These are phyloP conservation scores for Kwoniella sp. DNA, from an alignment of 768 basidiomycete species.

Conservation along the genomic window DNA sequence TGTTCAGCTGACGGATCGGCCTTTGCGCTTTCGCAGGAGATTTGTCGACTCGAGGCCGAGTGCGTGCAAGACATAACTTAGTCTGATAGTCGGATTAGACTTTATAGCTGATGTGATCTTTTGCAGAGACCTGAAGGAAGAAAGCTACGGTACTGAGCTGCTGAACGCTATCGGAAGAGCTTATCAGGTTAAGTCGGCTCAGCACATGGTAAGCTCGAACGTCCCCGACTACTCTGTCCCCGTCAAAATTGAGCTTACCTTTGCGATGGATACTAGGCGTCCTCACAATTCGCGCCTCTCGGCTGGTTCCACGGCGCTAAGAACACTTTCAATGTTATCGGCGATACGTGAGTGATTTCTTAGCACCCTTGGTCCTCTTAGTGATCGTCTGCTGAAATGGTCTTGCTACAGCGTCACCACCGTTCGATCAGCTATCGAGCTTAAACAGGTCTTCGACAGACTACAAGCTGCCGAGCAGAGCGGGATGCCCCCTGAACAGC, in stretches of 20 bases:
- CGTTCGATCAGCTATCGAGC: constrained; percentile 54
- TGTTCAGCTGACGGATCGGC: not conserved
- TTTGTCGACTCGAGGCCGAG: constrained; percentile 55
- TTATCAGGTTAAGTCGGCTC: constrained; percentile 53
- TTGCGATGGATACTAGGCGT: constrained; percentile 34
- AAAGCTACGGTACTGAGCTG: constrained; percentile 56
- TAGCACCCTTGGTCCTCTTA: not conserved
- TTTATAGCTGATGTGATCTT: not conserved
- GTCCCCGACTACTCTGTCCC: no score
- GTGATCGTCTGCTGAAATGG: not conserved
- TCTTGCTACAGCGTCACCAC: constrained; percentile 46
- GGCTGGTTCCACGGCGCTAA: constrained; percentile 57
- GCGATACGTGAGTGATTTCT: constrained; percentile 49
- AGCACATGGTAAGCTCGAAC: constrained; percentile 32
- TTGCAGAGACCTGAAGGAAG: constrained; percentile 51
- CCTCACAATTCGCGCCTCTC: constrained; percentile 52
- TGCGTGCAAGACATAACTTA: constrained; percentile 4
- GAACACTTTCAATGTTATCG: constrained; percentile 50
- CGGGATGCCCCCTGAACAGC: constrained; percentile 52
- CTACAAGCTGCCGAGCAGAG: constrained; percentile 55
- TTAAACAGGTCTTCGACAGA: constrained; percentile 57
- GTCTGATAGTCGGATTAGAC: not conserved
- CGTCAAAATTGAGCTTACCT: not conserved
- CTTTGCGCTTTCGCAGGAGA: constrained; percentile 32
- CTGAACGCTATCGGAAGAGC: constrained; percentile 54